Percentiles rank a stretch among this genome's conserved stretches.
Evolutionary conservation across 306 rosid genomes (phyloP).

Genomic region (Prunus mume): DNA sequence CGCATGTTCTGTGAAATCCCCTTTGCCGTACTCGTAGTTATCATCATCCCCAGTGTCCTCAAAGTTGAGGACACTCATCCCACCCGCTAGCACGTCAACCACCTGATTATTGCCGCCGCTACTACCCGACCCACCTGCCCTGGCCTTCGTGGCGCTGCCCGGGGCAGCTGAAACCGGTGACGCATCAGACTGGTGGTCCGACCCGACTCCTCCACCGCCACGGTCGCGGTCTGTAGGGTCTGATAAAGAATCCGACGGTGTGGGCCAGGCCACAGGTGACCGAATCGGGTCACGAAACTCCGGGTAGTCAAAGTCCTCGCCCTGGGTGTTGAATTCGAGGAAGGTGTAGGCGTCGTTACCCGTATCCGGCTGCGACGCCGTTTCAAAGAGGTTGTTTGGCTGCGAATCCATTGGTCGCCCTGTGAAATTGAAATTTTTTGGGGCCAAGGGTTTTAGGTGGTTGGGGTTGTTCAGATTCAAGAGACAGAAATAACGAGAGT

Average conservation of each 20-base stretch:
- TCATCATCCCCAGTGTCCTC: slow-evolving; percentile 96
- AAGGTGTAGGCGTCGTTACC: slow-evolving; percentile 96
- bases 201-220: slow-evolving; percentile 42
- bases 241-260: slow-evolving; percentile 81
- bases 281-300: slow-evolving; percentile 96
- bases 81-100: slow-evolving; percentile 72
- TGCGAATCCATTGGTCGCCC: slow-evolving; percentile 68
- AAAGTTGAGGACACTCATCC: slow-evolving; percentile 92
- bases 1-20: slow-evolving; percentile 94
- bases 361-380: slow-evolving; percentile 97
- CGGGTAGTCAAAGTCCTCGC: slow-evolving; percentile 93
- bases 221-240: slow-evolving; percentile 72
- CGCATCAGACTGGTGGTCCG: slow-evolving; percentile 89
- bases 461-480: background rate
- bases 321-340: slow-evolving; percentile 97
- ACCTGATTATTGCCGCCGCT: slow-evolving; percentile 61
- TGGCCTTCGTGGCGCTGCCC: slow-evolving; percentile 61
- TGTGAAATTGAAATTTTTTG: slow-evolving; percentile 10
- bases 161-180: slow-evolving; percentile 83
- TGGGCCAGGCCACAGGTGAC: slow-evolving; percentile 89
- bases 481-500: background rate
- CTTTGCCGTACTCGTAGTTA: slow-evolving; percentile 71
- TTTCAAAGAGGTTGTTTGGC: slow-evolving; percentile 76
- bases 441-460: slow-evolving; percentile 40
- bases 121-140: slow-evolving; percentile 51